Evolutionary conservation across 352 stramenopile genomes (phyloP), one percentile per base, ranked within the genome.

Genomic region (Poterioochromonas sp.): DNA sequence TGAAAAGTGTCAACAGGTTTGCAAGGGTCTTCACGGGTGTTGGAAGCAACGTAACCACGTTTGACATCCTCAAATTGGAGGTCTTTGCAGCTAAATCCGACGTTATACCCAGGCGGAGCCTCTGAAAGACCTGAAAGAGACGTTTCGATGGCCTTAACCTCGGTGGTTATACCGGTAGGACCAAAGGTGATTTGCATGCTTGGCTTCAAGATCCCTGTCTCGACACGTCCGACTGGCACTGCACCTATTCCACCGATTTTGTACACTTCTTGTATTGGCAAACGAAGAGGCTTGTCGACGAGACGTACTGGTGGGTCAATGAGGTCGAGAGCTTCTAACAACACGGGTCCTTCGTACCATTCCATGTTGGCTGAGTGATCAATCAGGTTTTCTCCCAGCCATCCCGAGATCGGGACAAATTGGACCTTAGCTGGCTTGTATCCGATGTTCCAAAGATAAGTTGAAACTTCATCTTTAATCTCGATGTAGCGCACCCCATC

Each of bases 71-170:
- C 95, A 0, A 96, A 84, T 1, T 87, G 89, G 43, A 98, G 83
- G 83, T 96, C 95, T 85, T 98, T 98, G 39, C 98, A 87, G 83
- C 96, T 97, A 86, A 99, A 97, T 77, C 95, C 94, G 65, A 99
- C 92, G 81, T 96, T 97, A 82, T 97, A 90, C 80, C 94, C 94
- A 22, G 94, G 90, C 20, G 88, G 60, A 76, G 94, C 95, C 84
- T 98, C 89, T 1, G 84, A 47, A 12, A 98, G 79, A 29, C 85
- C 86, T 82, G 95, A 87, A 85, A 97, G 93, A 86, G 98, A 93
- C 86, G 96, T 94, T 85, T 99, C 94, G 40, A 98, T 87, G 15
- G 93, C 97, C 85, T 95, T 93, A 34, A 98, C 92, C 85, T 96
- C 90, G 34, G 91, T 94, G n/a, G 84, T 83, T 26, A 97, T 79